phyloP scores from a whole-genome alignment of 805 yeast species.

The Saturnispora quitensis region DNA sequence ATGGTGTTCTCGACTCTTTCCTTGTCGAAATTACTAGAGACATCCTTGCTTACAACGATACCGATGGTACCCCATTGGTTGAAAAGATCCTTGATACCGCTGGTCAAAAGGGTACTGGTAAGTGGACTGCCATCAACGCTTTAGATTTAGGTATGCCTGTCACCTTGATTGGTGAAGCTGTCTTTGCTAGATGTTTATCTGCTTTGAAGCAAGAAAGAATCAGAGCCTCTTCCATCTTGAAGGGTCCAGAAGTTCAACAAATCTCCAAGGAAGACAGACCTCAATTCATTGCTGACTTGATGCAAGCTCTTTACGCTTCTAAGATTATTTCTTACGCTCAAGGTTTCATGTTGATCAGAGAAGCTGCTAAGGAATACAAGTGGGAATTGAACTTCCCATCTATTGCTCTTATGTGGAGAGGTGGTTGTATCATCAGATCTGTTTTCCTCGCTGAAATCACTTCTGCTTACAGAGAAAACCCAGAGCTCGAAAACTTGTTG shows the following conservation, averaged over 20 bases:
- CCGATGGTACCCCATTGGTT: constrained; percentile 84
- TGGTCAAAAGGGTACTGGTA: constrained; percentile 99
- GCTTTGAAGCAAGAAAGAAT: constrained; percentile 88
- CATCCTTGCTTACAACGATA: constrained; percentile 80
- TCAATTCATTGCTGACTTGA: constrained; percentile 83
- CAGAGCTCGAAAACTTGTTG: constrained; percentile 88
- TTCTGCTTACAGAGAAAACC: constrained; percentile 87
- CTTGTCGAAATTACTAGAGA: constrained; percentile 94
- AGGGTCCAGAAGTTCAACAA: constrained; percentile 67
- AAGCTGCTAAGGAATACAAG: constrained; percentile 93
- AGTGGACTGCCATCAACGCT: constrained; percentile 99
- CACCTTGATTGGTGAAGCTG: constrained; percentile 97
- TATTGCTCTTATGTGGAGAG: constrained; percentile 99
- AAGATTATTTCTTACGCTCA: constrained; percentile 98
- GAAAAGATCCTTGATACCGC: constrained; percentile 96
- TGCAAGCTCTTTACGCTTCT: constrained; percentile 97
- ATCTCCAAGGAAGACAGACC: constrained; percentile 65
- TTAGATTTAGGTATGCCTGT: constrained; percentile 98
- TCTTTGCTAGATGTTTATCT: constrained; percentile 91
- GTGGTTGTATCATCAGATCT: constrained; percentile 99
- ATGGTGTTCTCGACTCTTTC: constrained; percentile 95
- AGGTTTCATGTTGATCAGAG: constrained; percentile 98
- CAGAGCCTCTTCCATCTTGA: constrained; percentile 67
- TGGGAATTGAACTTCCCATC: constrained; percentile 98
- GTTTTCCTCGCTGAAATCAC: constrained; percentile 97